A percentile compares a stretch with the other conserved stretches of the same genome.
These are phyloP conservation scores for Lactuca sativa DNA, from an alignment of 129 eudicot genomes.

Conservation along the genomic window DNA sequence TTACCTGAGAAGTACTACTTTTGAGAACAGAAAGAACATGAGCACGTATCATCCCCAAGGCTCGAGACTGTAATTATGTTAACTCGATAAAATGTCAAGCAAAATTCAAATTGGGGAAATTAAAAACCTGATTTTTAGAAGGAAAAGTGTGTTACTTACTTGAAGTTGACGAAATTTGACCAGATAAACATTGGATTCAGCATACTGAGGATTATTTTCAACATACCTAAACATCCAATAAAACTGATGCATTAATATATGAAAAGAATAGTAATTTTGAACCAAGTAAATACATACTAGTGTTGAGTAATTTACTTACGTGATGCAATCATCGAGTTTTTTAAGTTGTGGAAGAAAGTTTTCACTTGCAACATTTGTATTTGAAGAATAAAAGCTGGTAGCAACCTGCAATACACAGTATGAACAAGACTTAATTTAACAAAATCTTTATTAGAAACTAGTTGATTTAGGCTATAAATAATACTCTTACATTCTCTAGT, in stretches of 20 bases:
- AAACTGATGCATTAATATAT: slow-evolving; percentile 17
- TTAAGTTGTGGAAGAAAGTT: slow-evolving; percentile 84
- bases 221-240: slow-evolving; percentile 56
- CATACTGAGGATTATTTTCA: slow-evolving; percentile 98
- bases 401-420: slow-evolving; percentile 67
- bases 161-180: slow-evolving; percentile 98
- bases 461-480: slow-evolving; percentile 1
- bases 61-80: slow-evolving; percentile 68
- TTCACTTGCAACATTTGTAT: slow-evolving; percentile 69
- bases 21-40: slow-evolving; percentile 86
- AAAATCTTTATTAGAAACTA: slow-evolving; percentile 1
- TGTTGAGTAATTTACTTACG: slow-evolving; percentile 53
- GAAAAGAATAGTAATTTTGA: neutral
- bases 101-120: slow-evolving; percentile 18
- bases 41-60: slow-evolving; percentile 80
- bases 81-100: slow-evolving; percentile 12
- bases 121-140: neutral
- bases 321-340: slow-evolving; percentile 88
- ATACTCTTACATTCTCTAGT: slow-evolving; percentile 79
- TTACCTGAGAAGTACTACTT: slow-evolving; percentile 92
- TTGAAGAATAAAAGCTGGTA: slow-evolving; percentile 80
- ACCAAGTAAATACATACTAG: slow-evolving; percentile 7
- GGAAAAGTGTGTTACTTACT: slow-evolving; percentile 39
- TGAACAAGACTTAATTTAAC: neutral
- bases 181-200: slow-evolving; percentile 90